Percentiles rank a stretch among this genome's conserved stretches.
These are phyloP conservation scores for Alternaria gaisen DNA, from an alignment of 2,329 filamentous ascomycete genomes.

Conservation along the genomic window DNA sequence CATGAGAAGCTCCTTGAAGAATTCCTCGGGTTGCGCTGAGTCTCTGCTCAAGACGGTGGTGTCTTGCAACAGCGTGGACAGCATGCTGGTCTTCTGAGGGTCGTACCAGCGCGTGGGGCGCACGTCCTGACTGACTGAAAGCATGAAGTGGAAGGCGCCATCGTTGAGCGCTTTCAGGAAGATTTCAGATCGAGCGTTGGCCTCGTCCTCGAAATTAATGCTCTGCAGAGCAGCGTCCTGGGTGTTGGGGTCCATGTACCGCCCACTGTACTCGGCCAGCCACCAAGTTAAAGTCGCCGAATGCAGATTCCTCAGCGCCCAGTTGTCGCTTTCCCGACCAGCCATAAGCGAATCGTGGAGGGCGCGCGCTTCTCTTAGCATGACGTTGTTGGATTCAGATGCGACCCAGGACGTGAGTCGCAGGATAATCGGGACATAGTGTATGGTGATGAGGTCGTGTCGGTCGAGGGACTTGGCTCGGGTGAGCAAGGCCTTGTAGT, in stretches of 20 bases:
- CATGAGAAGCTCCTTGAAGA: slow-evolving; percentile 78
- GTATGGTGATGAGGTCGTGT: slow-evolving; percentile 78
- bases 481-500: slow-evolving; percentile 77
- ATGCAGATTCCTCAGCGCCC: slow-evolving; percentile 78
- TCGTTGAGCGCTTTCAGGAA: slow-evolving; percentile 84
- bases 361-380: slow-evolving; percentile 72
- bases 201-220: slow-evolving; percentile 72
- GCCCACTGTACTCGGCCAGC: slow-evolving; percentile 91
- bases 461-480: slow-evolving; percentile 75
- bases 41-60: slow-evolving; percentile 75
- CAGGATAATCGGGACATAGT: slow-evolving; percentile 82
- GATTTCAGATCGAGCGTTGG: slow-evolving; percentile 73
- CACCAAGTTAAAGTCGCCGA: slow-evolving; percentile 84
- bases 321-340: slow-evolving; percentile 71
- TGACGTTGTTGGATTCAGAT: slow-evolving; percentile 71
- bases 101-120: slow-evolving; percentile 87
- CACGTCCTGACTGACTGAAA: slow-evolving; percentile 83
- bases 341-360: slow-evolving; percentile 75
- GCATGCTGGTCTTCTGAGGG: slow-evolving; percentile 81
- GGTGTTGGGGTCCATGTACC: slow-evolving; percentile 79
- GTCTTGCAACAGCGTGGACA: slow-evolving; percentile 83
- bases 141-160: slow-evolving; percentile 89
- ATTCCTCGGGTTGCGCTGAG: slow-evolving; percentile 71
- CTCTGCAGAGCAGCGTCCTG: slow-evolving; percentile 58
- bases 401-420: slow-evolving; percentile 81